Conservation (phyloP, 2,329 filamentous ascomycete species). For the Neocatenulostroma microsporum region DNA sequence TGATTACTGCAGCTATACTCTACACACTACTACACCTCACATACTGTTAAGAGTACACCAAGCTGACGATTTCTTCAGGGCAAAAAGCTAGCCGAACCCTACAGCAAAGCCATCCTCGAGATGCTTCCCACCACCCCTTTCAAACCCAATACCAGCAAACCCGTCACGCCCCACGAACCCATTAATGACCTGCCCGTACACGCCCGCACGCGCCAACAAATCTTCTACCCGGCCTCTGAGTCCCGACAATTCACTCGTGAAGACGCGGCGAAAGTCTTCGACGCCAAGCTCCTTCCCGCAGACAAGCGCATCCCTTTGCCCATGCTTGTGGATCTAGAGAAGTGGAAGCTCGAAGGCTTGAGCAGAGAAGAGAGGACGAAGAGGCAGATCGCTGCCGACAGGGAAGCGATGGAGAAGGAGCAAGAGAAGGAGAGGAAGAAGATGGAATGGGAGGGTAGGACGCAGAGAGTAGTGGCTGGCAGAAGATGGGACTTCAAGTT, state of each 20-base stretch:
- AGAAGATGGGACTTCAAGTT: slow-evolving; percentile 55
- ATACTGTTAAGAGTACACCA: too few relatives aligned
- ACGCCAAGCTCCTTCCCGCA: slow-evolving; percentile 51
- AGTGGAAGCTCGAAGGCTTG: slow-evolving; percentile 34
- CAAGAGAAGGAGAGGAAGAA: slow-evolving; percentile 33
- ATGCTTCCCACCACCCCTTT: slow-evolving; percentile 70
- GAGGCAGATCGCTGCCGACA: slow-evolving; percentile 39
- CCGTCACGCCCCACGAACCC: slow-evolving; percentile 46
- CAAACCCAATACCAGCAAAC: slow-evolving; percentile 20
- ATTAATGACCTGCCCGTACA: slow-evolving; percentile 59
- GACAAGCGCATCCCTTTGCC: slow-evolving; percentile 58
- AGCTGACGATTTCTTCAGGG: slow-evolving; percentile 46
- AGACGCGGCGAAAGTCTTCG: slow-evolving; percentile 57
- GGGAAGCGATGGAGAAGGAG: slow-evolving; percentile 28
- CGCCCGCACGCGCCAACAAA: slow-evolving; percentile 45
- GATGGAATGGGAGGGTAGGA: slow-evolving; percentile 36
- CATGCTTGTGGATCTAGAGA: slow-evolving; percentile 46
- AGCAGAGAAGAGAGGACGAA: slow-evolving; percentile 36
- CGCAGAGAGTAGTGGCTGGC: slow-evolving; percentile 38
- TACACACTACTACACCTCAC: too few relatives aligned
- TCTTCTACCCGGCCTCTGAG: slow-evolving; percentile 58
- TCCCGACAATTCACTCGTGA: slow-evolving; percentile 57
- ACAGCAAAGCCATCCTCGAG: slow-evolving; percentile 63
- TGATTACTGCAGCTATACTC: slow-evolving; percentile 40
- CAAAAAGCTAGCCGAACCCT: slow-evolving; percentile 67